A percentile compares a stretch with the other conserved stretches of the same genome.
Evolutionary conservation across 805 yeast genomes (phyloP).

Genomic region (Monosporozyma siamensis): DNA sequence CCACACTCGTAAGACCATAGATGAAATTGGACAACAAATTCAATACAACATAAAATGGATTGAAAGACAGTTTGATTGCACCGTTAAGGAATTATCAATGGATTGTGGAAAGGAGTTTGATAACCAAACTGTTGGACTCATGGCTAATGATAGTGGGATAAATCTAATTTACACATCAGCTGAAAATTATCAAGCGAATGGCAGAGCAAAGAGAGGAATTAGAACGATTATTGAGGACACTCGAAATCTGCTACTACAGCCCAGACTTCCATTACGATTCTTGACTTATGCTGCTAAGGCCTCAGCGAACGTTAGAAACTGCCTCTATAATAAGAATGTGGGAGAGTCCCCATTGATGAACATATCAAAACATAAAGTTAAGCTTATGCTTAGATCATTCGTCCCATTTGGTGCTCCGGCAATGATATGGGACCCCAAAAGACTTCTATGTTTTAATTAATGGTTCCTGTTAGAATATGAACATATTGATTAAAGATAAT

Average conservation of each 20-base stretch:
- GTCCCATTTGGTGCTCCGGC: constrained; percentile 5
- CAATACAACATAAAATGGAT: constrained; percentile 1
- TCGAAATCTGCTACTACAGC: constrained; percentile 1
- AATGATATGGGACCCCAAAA: neutral
- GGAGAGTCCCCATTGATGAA: neutral
- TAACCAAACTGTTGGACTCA: neutral
- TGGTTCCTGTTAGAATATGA: too few species aligned
- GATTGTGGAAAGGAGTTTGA: constrained; percentile 7
- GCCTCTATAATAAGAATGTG: constrained; percentile 1
- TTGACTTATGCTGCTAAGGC: constrained; percentile 6
- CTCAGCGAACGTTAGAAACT: constrained; percentile 4
- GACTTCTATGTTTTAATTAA: too few species aligned
- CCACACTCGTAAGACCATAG: constrained; percentile 1
- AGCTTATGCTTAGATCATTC: constrained; percentile 2
- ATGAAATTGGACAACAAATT: neutral
- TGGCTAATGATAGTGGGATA: constrained; percentile 1
- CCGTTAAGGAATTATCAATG: neutral
- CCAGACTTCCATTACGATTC: constrained; percentile 1
- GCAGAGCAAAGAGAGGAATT: constrained; percentile 4
- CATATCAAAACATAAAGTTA: neutral
- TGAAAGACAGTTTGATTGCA: constrained; percentile 3
- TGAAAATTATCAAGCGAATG: constrained; percentile 7
- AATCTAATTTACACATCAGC: neutral
- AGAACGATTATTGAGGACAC: constrained; percentile 3
- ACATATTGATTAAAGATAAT: too few species aligned